These are phyloP conservation scores for Acanthamoeba castellanii DNA, from an alignment of 208 protist species.

Conservation along the genomic window DNA sequence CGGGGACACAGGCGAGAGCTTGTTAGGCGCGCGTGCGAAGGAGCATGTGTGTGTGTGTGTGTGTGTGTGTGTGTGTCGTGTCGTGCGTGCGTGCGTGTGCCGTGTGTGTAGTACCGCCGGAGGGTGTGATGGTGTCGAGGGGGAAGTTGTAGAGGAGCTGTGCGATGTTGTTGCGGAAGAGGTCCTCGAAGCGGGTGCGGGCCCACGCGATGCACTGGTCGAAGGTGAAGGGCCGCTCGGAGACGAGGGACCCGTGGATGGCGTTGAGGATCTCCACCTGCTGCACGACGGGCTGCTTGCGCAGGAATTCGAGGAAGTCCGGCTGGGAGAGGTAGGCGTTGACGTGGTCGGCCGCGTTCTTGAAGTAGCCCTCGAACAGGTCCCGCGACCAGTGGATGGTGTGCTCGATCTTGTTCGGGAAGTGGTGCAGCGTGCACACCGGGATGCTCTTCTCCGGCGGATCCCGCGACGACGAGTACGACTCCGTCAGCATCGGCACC, in stretches of 20 bases:
- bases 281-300: too few species aligned
- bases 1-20: too few species aligned
- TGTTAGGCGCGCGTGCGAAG: too few species aligned
- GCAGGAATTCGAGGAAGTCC: neutral
- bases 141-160: constrained; percentile 99
- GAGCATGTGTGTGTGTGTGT: too few species aligned
- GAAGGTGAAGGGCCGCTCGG: constrained; percentile 90
- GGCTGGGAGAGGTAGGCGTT: constrained; percentile 83
- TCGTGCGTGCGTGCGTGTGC: neutral
- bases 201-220: constrained; percentile 97
- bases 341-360: constrained; percentile 81
- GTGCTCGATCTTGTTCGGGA: constrained; percentile 99
- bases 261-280: neutral
- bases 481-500: constrained; percentile 98
- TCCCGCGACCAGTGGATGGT: constrained; percentile 94
- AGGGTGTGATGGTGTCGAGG: constrained; percentile 93
- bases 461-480: constrained; percentile 97
- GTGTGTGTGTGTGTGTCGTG: neutral
- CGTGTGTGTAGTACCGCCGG: constrained; percentile 14
- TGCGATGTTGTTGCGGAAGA: constrained; percentile 96
- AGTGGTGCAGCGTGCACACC: constrained; percentile 99
- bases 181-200: constrained; percentile 95
- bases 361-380: constrained; percentile 91
- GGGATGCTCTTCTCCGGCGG: constrained; percentile 99
- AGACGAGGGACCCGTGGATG: constrained; percentile 76